Percentiles rank a stretch among this genome's conserved stretches.
Conservation (phyloP, 495 filamentous ascomycete species). For the Glutinoglossum americanum region DNA sequence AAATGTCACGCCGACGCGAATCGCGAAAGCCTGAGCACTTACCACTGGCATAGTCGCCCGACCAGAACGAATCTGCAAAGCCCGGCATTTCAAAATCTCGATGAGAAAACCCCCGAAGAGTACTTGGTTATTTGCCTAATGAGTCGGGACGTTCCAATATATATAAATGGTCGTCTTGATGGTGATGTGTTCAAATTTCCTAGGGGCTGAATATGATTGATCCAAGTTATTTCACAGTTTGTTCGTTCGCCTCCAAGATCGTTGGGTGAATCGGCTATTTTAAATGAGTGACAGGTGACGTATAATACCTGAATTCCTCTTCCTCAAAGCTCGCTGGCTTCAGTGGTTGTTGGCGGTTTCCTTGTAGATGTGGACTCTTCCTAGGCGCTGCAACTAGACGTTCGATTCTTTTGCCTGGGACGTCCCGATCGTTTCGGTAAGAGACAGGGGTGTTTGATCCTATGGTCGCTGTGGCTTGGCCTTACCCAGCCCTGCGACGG, state of each 20-base stretch:
- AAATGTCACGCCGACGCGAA: conserved; percentile 3
- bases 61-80: conserved; percentile 93
- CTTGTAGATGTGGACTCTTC: background rate
- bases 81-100: conserved; percentile 38
- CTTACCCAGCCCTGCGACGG: background rate
- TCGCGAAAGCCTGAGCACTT: conserved; percentile 9
- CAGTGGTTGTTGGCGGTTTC: background rate
- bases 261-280: background rate
- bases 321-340: background rate
- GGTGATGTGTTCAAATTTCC: background rate
- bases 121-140: background rate
- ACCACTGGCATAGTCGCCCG: conserved; percentile 78
- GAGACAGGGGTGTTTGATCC: background rate
- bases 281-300: background rate
- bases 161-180: background rate
- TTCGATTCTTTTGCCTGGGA: background rate
- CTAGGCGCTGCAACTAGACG: background rate
- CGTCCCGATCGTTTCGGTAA: background rate
- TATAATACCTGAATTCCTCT: background rate
- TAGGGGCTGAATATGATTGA: background rate
- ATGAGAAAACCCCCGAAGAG: background rate
- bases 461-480: background rate
- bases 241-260: background rate
- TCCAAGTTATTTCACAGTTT: too few species aligned
- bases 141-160: background rate